phyloP scores from a whole-genome alignment of 2,329 filamentous ascomycete species.

The Corniculantispora saksenae region DNA sequence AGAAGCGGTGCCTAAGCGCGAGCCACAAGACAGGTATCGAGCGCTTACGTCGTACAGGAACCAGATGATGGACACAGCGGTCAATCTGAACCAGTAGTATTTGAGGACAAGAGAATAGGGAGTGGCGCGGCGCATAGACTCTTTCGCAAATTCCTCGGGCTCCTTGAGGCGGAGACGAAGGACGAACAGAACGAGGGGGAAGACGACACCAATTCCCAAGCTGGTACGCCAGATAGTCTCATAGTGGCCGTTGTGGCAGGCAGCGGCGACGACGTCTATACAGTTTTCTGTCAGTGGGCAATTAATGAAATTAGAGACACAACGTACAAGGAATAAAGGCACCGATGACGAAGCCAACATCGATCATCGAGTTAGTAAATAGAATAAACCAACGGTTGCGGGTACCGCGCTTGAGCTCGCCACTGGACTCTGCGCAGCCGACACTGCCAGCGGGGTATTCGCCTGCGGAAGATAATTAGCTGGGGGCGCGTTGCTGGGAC shows the following conservation, averaged over 20 bases:
- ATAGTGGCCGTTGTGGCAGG: conserved; percentile 60
- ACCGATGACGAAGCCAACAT: conserved; percentile 78
- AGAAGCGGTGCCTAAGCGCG: not conserved
- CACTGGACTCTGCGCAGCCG: conserved; percentile 78
- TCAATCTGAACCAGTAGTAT: conserved; percentile 75
- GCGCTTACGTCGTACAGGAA: conserved; percentile 72
- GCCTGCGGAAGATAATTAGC: conserved; percentile 35
- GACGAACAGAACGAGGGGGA: conserved; percentile 70
- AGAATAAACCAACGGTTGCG: conserved; percentile 91
- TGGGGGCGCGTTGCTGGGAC: too few relatives aligned
- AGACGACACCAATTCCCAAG: conserved; percentile 76
- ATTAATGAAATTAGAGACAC: not conserved
- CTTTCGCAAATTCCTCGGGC: conserved; percentile 72
- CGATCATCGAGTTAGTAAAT: conserved; percentile 87
- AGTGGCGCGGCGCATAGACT: conserved; percentile 65
- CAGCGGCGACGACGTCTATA: conserved; percentile 54
- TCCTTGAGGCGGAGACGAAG: conserved; percentile 74
- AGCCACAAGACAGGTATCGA: too few relatives aligned
- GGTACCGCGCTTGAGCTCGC: conserved; percentile 76
- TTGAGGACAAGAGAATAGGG: conserved; percentile 57
- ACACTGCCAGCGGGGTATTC: conserved; percentile 85
- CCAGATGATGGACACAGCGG: conserved; percentile 74
- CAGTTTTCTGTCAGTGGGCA: not conserved
- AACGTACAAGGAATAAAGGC: conserved; percentile 67
- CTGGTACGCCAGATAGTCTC: conserved; percentile 80